Evolutionary conservation across 805 yeast genomes (phyloP), one percentile per base, ranked within the genome.

Genomic region (Candida chilensis): DNA sequence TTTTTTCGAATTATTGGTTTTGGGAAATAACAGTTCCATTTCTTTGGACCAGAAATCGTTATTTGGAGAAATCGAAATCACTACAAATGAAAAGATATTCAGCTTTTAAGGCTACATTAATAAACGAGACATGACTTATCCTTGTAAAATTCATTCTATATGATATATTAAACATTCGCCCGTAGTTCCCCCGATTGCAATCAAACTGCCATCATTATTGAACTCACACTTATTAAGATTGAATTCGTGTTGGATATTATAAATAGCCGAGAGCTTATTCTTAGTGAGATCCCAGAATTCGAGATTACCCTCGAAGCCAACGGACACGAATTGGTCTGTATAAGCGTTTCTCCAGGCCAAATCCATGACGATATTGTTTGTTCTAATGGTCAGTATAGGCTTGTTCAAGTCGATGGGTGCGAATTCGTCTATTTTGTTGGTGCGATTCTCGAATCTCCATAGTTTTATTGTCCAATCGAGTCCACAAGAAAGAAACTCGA

Each of bases 1-100:
- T 32, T 87, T 87, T 53, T 87, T 86, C 44, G 94, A 87, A 48
- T 50, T 87, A 48, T 61, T 87, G 41, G 90, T 86, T 3, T 61
- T 87, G 34, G 94, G 94, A 2, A 78, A 92, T 5, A 64, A 74
- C 27, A 87, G 80, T 41, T 78, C 90, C 32, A 57, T 87, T 27
- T 57, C 60, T 11, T 51, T 86, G 25, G 54, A 71, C 21, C 95
- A 85, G 55, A 61, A 64, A 5, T 59, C 57, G 24, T 42, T 79
- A 14, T 84, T 77, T 39, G 79, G 78, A 4, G 72, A 68, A 22
- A 76, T 85, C 33, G 41, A 38, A n/a, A 64, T 83, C 21, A 48
- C 52, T 14, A 57, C 72, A 8, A 71, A 63, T 41, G 64, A 67
- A 28, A 45, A 54, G 19, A 42, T 62, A 18, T 57, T 45, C 27